Conservation (phyloP, 768 basidiomycete genomes). For the Amyloporia xantha region DNA sequence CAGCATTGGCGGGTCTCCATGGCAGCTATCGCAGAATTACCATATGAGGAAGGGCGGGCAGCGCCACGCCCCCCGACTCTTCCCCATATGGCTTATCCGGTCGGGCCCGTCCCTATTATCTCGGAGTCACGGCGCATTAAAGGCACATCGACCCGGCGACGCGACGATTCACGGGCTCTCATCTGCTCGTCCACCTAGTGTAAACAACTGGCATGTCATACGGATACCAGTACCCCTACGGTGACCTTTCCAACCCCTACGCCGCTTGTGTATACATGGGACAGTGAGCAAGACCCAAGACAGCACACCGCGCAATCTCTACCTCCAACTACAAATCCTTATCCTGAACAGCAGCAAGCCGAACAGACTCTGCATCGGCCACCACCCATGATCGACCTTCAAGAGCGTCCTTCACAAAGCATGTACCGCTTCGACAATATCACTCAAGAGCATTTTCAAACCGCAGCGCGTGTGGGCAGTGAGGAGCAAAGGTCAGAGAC, state of each 20-base stretch:
- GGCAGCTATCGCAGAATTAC: background rate
- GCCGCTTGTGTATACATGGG: too few relatives aligned
- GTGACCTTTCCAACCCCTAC: too few relatives aligned
- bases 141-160: background rate
- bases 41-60: background rate
- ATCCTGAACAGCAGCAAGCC: constrained; percentile 1
- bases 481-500: too few relatives aligned
- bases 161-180: background rate
- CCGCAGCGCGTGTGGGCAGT: too few relatives aligned
- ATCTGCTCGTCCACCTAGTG: background rate
- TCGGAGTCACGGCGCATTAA: background rate
- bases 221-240: constrained; percentile 14
- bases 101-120: background rate
- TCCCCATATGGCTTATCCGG: background rate
- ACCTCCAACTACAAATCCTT: constrained; percentile 3
- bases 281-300: constrained; percentile 1
- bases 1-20: background rate
- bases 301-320: constrained; percentile 1
- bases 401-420: constrained; percentile 1
- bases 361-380: too few relatives aligned
- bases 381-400: constrained; percentile 9
- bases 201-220: constrained; percentile 16
- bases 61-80: background rate
- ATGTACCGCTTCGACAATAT: constrained; percentile 17
- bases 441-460: constrained; percentile 15